Evolutionary conservation across 75 land plant genomes (phyloP), one percentile per base, ranked within the genome.

Genomic region (Adiantum capillusveneris): DNA sequence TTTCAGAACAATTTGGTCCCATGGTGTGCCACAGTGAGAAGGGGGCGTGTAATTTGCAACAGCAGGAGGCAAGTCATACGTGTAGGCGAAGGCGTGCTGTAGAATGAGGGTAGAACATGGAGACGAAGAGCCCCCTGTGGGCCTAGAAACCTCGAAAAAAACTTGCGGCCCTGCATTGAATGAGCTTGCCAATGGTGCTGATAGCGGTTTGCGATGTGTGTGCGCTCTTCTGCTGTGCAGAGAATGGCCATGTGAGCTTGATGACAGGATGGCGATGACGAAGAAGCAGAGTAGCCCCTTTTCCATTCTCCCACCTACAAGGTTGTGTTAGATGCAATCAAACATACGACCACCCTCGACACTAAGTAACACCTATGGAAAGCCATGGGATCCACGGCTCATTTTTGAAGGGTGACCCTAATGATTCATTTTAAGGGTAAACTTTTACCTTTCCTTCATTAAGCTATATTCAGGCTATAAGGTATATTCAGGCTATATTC

Each of bases 11-110:
- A 80, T 79, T 59, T 30, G 57, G 44, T 74, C 37, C 82, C 80
- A 83, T 11, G 52, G 65, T 9, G 51, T 2, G 55, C 73, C 60
- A 72, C 84, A 80, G 24, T 69, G 29, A 22, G 58, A 0, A 6
- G 73, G 77, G 9, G 94, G 84, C 13, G 71, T 48, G 77, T 88
- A 88, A 18, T 44, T 39, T 41, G 53, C 71, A 43, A 73, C 27
- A 31, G 64, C 60, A 5, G 94, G 84, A 0, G 83, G 84, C 5
- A 25, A 21, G 41, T 62, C 65, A 53, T 63, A 41, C 51, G 89
- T 85, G 79, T 82, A 57, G 59, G 57, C 81, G 73, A 88, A 88
- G 62, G 59, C 46, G 65, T 85, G 79, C 39, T 54, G 42, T 59
- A 88, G 62, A 31, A 82, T 22, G 2, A 67, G 58, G 54, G 48